phyloP scores from a whole-genome alignment of 2,329 filamentous ascomycete genomes.

The Epichloe gansuensis region DNA sequence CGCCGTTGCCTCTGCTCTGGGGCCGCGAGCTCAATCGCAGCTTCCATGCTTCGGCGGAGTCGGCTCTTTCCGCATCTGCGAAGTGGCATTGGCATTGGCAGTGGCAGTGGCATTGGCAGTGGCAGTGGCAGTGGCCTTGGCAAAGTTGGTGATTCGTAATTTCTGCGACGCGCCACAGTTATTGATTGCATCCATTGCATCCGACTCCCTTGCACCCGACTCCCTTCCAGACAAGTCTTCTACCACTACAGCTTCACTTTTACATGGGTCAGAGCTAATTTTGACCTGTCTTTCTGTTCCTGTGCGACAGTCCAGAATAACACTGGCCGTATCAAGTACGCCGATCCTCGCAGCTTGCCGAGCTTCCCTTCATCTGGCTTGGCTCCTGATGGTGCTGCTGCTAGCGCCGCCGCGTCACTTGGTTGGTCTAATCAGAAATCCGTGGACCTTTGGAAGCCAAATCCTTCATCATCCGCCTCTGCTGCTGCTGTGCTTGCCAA shows the following conservation, averaged over 20 bases:
- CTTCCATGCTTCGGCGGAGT: no score
- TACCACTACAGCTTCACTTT: not conserved
- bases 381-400: constrained; percentile 44
- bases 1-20: not conserved
- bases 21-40: not conserved
- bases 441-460: constrained; percentile 54
- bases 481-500: constrained; percentile 31
- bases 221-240: not conserved
- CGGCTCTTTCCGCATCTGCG: not conserved
- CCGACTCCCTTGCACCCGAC: not conserved
- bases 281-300: not conserved
- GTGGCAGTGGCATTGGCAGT: not conserved
- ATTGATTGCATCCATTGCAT: not conserved
- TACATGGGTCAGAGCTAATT: not conserved
- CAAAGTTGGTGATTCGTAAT: not conserved
- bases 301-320: constrained; percentile 6
- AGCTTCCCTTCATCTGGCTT: constrained; percentile 61
- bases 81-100: not conserved
- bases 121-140: not conserved
- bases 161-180: not conserved
- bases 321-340: constrained; percentile 51
- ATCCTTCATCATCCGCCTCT: constrained; percentile 39
- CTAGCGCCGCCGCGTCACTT: constrained; percentile 60
- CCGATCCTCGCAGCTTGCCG: constrained; percentile 59
- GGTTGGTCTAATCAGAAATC: constrained; percentile 60